A percentile compares a stretch with the other conserved stretches of the same genome.
Conservation (phyloP, 257 asterid species). For the Fraxinus pennsylvanica region DNA sequence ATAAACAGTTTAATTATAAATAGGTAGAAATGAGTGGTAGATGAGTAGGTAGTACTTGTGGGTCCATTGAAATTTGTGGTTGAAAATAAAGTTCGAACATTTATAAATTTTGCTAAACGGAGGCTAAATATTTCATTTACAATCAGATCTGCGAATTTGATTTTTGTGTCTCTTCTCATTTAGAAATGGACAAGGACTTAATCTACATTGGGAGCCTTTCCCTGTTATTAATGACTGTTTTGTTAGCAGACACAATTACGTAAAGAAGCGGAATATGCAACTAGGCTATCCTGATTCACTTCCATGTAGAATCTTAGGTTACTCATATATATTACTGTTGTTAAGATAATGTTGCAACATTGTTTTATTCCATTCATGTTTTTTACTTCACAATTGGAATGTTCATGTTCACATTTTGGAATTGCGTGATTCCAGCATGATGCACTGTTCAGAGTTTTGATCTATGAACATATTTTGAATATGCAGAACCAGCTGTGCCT, state of each 20-base stretch:
- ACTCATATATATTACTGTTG: slow-evolving; percentile 3
- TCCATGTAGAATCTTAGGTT: background rate
- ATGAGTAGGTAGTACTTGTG: too few species aligned
- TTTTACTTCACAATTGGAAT: slow-evolving; percentile 4
- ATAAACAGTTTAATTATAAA: too few species aligned
- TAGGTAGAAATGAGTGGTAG: too few species aligned
- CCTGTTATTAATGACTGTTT: background rate
- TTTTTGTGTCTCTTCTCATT: slow-evolving; percentile 21
- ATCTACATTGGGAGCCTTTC: slow-evolving; percentile 4
- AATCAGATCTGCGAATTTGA: slow-evolving; percentile 6
- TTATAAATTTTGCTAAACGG: too few species aligned
- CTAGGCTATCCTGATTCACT: background rate
- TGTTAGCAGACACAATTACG: background rate
- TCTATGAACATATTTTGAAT: slow-evolving; percentile 19
- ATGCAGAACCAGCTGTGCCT: slow-evolving; percentile 56
- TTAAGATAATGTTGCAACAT: background rate
- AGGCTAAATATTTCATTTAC: slow-evolving; percentile 1
- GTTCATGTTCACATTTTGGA: slow-evolving; percentile 20
- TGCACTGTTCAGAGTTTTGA: slow-evolving; percentile 24
- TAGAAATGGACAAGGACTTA: background rate
- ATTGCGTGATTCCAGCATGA: slow-evolving; percentile 19
- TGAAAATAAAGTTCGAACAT: too few species aligned
- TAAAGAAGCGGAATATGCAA: background rate
- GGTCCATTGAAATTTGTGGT: too few species aligned
- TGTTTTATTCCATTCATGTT: slow-evolving; percentile 3